phyloP scores from a whole-genome alignment of 805 yeast species.

The Ogataea populi-albae region DNA sequence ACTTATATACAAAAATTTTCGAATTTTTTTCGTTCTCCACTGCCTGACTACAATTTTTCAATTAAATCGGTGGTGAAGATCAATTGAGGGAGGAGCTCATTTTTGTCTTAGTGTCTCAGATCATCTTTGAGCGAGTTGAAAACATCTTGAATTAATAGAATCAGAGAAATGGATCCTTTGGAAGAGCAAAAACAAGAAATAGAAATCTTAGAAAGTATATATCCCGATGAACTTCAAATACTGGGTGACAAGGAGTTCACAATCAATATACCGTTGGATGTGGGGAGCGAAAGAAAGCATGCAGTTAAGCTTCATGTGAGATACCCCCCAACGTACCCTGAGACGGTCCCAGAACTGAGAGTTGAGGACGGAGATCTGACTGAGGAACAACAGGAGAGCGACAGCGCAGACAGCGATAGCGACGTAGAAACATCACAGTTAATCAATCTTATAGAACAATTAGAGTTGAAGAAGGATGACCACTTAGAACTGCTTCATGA shows the following conservation, averaged over 20 bases:
- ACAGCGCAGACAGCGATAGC: conserved; percentile 48
- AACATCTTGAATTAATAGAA: not conserved
- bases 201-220: conserved; percentile 85
- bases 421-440: conserved; percentile 46
- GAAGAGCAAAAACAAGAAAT: conserved; percentile 90
- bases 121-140: too few relatives aligned
- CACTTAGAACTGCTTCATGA: conserved; percentile 37
- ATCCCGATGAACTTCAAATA: conserved; percentile 81
- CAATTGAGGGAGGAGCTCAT: too few relatives aligned
- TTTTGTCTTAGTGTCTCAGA: too few relatives aligned
- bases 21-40: too few relatives aligned
- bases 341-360: conserved; percentile 61
- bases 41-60: too few relatives aligned
- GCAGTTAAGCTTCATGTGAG: conserved; percentile 54
- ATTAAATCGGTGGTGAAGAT: too few relatives aligned
- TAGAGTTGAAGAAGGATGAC: conserved; percentile 54
- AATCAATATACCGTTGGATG: conserved; percentile 63
- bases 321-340: conserved; percentile 82
- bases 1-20: too few relatives aligned
- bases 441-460: conserved; percentile 53
- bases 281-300: conserved; percentile 59
- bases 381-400: conserved; percentile 35
- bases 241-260: conserved; percentile 49
- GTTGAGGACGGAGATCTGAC: conserved; percentile 35
- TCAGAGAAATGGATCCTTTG: conserved; percentile 55